Evolutionary conservation across 257 asterid species (phyloP).

Genomic region (Solanum verrucosum): DNA sequence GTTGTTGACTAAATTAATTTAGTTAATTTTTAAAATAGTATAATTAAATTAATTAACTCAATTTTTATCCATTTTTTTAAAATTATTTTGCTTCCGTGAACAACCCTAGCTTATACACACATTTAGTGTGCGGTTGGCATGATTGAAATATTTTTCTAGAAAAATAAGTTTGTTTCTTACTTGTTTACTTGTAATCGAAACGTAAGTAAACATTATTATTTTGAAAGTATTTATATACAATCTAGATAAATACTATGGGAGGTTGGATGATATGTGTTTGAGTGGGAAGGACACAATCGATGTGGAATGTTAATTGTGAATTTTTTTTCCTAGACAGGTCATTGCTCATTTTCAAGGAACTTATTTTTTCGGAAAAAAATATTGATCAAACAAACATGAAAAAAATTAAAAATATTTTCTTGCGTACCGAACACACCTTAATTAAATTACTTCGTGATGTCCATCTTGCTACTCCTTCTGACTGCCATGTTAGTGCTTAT

Average conservation of each 20-base stretch:
- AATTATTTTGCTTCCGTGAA: background rate
- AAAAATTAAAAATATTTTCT: background rate
- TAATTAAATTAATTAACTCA: background rate
- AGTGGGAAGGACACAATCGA: background rate
- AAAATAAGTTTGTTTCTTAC: background rate
- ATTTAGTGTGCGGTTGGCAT: background rate
- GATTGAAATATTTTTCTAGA: background rate
- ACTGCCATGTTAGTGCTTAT: slow-evolving; percentile 37
- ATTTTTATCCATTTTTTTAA: too few relatives aligned
- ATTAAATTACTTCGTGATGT: background rate
- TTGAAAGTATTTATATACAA: background rate
- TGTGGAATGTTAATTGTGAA: background rate
- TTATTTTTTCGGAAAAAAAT: background rate
- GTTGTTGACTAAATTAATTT: too few relatives aligned
- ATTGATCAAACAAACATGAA: background rate
- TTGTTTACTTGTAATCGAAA: background rate
- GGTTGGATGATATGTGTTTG: background rate
- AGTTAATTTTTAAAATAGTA: background rate
- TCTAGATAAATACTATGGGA: background rate
- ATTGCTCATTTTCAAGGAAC: background rate
- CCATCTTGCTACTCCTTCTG: slow-evolving; percentile 13
- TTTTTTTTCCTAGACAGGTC: rapidly evolving
- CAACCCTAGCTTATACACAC: background rate
- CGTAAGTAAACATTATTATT: too few relatives aligned
- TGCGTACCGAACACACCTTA: background rate